phyloP scores from a whole-genome alignment of 2,329 filamentous ascomycete species.

The Diaporthe citri region DNA sequence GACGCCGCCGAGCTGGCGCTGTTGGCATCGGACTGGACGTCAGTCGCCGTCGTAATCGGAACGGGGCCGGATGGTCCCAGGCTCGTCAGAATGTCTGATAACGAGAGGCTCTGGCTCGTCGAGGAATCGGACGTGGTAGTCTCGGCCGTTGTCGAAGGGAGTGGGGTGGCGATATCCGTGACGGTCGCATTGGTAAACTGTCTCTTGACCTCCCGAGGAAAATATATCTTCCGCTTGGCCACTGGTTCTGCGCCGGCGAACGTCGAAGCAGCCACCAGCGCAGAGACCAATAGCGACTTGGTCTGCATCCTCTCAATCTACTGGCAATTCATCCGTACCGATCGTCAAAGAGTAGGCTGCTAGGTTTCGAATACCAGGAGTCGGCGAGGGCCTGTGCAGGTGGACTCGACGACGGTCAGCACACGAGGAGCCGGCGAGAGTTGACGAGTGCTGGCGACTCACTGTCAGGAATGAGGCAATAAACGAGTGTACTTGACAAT shows the following conservation, averaged over 20 bases:
- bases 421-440: slow-evolving; percentile 36
- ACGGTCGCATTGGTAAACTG: slow-evolving; percentile 60
- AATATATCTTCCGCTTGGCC: slow-evolving; percentile 67
- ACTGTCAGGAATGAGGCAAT: slow-evolving; percentile 61
- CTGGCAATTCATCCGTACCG: slow-evolving; percentile 37
- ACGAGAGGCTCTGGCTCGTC: slow-evolving; percentile 22
- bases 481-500: slow-evolving; percentile 73
- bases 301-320: slow-evolving; percentile 60
- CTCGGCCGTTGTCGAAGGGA: slow-evolving; percentile 42
- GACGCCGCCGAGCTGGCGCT: not conserved
- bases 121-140: slow-evolving; percentile 34
- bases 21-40: slow-evolving; percentile 11
- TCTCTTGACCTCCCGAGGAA: slow-evolving; percentile 68
- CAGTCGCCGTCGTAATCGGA: slow-evolving; percentile 9
- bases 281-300: slow-evolving; percentile 62
- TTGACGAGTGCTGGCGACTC: slow-evolving; percentile 46
- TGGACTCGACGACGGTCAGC: slow-evolving; percentile 42
- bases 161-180: slow-evolving; percentile 48
- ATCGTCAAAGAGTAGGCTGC: slow-evolving; percentile 17
- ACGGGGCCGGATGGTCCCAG: not conserved
- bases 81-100: slow-evolving; percentile 29
- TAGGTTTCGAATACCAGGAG: slow-evolving; percentile 20
- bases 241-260: slow-evolving; percentile 56
- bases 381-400: slow-evolving; percentile 29
- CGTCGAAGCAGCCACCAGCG: slow-evolving; percentile 61